Conservation (phyloP, 345 rosid species). For the Gynandropsis gynandra region DNA sequence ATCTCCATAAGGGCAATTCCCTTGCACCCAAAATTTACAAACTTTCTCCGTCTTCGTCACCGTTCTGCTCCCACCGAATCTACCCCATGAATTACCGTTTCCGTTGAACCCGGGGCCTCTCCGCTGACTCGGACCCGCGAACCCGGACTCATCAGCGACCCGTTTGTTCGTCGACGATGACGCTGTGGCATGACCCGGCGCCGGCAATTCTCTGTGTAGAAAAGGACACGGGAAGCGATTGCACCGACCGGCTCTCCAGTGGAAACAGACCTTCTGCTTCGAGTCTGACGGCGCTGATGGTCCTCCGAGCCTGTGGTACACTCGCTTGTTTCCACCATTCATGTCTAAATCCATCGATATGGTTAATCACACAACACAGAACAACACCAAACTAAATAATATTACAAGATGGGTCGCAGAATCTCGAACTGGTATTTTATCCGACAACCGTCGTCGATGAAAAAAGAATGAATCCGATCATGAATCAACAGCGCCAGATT, state of each 20-base stretch:
- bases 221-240: constrained; percentile 58
- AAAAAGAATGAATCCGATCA: constrained; percentile 3
- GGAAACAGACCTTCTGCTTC: constrained; percentile 66
- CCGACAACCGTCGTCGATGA: constrained; percentile 13
- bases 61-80: constrained; percentile 45
- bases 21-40: constrained; percentile 85
- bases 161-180: constrained; percentile 44
- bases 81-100: constrained; percentile 44
- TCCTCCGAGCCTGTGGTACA: constrained; percentile 58
- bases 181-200: constrained; percentile 24
- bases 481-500: constrained; percentile 8
- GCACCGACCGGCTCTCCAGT: constrained; percentile 88
- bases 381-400: not conserved
- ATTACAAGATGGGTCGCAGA: not conserved
- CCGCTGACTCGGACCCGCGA: constrained; percentile 46
- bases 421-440: not conserved
- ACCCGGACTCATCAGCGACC: constrained; percentile 54
- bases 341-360: constrained; percentile 62
- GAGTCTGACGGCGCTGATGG: constrained; percentile 23
- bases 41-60: constrained; percentile 60
- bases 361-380: not conserved
- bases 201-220: constrained; percentile 70
- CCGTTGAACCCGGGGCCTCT: constrained; percentile 46
- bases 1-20: constrained; percentile 69
- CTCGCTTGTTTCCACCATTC: constrained; percentile 58